A percentile compares a stretch with the other conserved stretches of the same genome.
These are phyloP conservation scores for Trichoderma oligosporum DNA, from an alignment of 2,329 filamentous ascomycete genomes.

Conservation along the genomic window DNA sequence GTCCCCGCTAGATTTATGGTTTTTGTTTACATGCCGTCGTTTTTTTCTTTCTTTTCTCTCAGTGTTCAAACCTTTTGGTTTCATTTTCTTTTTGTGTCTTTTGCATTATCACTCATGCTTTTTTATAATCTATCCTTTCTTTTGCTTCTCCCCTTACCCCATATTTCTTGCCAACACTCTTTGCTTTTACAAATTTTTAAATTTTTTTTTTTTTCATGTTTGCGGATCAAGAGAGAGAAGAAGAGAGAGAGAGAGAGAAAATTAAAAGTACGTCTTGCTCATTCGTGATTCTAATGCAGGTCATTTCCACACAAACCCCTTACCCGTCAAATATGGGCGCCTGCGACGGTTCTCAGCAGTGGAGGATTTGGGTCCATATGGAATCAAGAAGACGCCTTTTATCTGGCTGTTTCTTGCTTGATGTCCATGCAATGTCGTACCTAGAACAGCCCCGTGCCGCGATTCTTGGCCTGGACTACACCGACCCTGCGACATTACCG, in stretches of 20 bases:
- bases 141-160: conserved; percentile 15
- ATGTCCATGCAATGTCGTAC: conserved; percentile 53
- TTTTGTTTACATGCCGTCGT: neutral
- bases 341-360: conserved; percentile 36
- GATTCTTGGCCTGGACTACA: conserved; percentile 36
- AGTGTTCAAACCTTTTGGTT: conserved; percentile 9
- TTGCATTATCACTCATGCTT: neutral
- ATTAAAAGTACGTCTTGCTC: neutral
- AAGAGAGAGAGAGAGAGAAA: too few relatives aligned
- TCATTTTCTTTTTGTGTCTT: conserved; percentile 24
- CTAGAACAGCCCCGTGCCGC: conserved; percentile 45
- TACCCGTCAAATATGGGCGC: conserved; percentile 25
- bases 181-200: conserved; percentile 20
- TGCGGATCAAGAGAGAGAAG: too few relatives aligned
- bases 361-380: conserved; percentile 50
- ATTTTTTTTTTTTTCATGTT: neutral
- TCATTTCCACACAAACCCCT: conserved; percentile 34
- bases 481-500: conserved; percentile 33
- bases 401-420: conserved; percentile 54
- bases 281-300: conserved; percentile 37
- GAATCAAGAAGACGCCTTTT: conserved; percentile 53
- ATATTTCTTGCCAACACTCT: conserved; percentile 5
- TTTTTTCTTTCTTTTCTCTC: conserved; percentile 8
- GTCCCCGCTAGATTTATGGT: conserved; percentile 28
- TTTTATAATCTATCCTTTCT: conserved; percentile 22